Evolutionary conservation across 352 stramenopile species (phyloP), one percentile per base, ranked within the genome.

Genomic region (Phytopythium delawarense): DNA sequence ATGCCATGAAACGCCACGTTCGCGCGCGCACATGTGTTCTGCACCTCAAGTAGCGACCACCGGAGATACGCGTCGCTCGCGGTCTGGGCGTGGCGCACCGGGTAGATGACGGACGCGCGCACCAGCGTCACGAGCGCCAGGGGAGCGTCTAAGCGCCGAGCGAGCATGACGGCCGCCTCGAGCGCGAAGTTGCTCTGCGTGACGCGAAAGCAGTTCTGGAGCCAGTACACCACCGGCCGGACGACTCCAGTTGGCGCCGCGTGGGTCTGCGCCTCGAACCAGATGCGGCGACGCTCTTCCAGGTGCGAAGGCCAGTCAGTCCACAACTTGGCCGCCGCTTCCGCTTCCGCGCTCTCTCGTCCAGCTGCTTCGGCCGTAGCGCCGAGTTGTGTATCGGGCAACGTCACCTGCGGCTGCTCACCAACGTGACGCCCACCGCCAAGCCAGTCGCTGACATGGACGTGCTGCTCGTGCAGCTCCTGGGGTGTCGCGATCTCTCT

Each of bases 151-250:
- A 82, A 61, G 51, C 77, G 67, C 67, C 76, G 63, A 7, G 71
- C 76, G 1, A 90, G 69, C 21, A 78, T 48, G 40, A 84, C 64
- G 5, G 81, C 81, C 12, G 71, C 64, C 48, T 84, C 74, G 25
- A 92, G 69, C 4, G 69, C 78, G 60, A 82, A 89, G 61, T 92
- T 92, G 11, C 76, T 75, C 20, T 89, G 74, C 49, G 61, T 65
- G n/a, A 87, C 72, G 4, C 83, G 83, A 57, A 84, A 50, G 1
- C 76, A 81, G 37, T 75, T 84, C 7, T 82, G 81, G 63, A 91
- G 73, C 83, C 83, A 92, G 62, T 92, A 92, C 11, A 92, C 59
- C 32, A 92, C 65, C 21, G 69, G 66, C 25, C 63, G 56, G n/a
- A 46, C 56, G 58, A 20, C 42, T 12, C 42, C 23, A 48, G 32